These are phyloP conservation scores for Talaromyces sp. DNA, from an alignment of 2,329 filamentous ascomycete species.

Conservation along the genomic window DNA sequence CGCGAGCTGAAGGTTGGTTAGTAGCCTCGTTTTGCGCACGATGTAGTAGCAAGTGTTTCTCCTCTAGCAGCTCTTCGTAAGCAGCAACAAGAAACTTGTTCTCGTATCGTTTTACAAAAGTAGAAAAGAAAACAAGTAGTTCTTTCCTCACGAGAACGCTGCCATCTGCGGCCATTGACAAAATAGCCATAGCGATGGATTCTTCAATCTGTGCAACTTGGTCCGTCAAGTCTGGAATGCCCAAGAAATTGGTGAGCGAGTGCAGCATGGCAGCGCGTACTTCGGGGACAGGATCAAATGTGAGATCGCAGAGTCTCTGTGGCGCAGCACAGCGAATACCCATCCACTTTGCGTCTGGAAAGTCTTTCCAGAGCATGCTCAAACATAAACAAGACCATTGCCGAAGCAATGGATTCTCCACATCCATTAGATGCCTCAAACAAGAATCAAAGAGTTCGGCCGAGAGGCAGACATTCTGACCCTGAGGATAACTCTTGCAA, in stretches of 20 bases:
- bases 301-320: conserved; percentile 70
- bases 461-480: conserved; percentile 85
- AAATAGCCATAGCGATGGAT: conserved; percentile 77
- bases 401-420: conserved; percentile 79
- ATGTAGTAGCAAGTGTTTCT: conserved; percentile 63
- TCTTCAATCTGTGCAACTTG: conserved; percentile 90
- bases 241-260: conserved; percentile 88
- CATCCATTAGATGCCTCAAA: conserved; percentile 74
- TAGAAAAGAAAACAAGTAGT: conserved; percentile 86
- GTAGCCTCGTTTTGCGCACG: conserved; percentile 39
- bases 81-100: conserved; percentile 88
- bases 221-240: conserved; percentile 86
- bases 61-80: conserved; percentile 83
- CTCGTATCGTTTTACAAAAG: conserved; percentile 84
- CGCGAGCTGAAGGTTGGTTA: conserved; percentile 13
- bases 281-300: conserved; percentile 82
- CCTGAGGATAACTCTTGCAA: conserved; percentile 89
- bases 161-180: conserved; percentile 90
- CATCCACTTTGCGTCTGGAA: conserved; percentile 89
- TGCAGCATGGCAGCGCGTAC: conserved; percentile 91
- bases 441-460: conserved; percentile 88
- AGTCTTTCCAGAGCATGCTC: conserved; percentile 88
- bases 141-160: conserved; percentile 93
- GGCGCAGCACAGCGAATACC: conserved; percentile 88
- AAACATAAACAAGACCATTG: conserved; percentile 97